Conservation (phyloP, 2,329 filamentous ascomycete species). For the Alternaria hordeiaustralica region DNA sequence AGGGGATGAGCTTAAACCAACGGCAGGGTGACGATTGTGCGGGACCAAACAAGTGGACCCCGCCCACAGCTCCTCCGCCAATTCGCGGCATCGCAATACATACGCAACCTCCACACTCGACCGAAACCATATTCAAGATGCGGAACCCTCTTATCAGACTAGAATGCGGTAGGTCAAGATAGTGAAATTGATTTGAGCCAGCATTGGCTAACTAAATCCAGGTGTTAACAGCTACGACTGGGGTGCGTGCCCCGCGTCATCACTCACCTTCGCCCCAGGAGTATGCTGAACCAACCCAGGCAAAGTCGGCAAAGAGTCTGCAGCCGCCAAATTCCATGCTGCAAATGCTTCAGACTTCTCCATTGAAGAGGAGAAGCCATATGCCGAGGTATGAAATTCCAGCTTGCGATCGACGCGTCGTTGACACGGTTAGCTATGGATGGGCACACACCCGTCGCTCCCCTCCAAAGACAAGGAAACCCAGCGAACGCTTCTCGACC, state of each 20-base stretch:
- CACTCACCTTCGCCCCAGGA: slow-evolving; percentile 18
- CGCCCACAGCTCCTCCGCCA: slow-evolving; percentile 10
- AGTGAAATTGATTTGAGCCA: slow-evolving; percentile 10
- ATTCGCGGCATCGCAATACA: slow-evolving; percentile 13
- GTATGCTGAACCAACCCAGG: slow-evolving; percentile 56
- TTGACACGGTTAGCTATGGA: slow-evolving; percentile 78
- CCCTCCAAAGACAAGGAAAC: slow-evolving; percentile 89
- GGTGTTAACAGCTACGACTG: slow-evolving; percentile 99
- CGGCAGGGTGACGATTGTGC: slow-evolving; percentile 25
- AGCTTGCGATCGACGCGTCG: not conserved
- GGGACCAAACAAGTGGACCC: slow-evolving; percentile 21
- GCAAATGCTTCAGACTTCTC: slow-evolving; percentile 80
- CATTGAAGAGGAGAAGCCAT: slow-evolving; percentile 86
- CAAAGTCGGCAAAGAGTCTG: slow-evolving; percentile 85
- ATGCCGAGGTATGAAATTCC: slow-evolving; percentile 74
- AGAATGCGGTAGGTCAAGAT: slow-evolving; percentile 66
- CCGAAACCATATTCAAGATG: slow-evolving; percentile 31
- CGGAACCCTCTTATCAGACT: slow-evolving; percentile 80
- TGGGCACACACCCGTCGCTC: slow-evolving; percentile 97
- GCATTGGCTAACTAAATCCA: slow-evolving; percentile 46
- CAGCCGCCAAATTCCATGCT: slow-evolving; percentile 86
- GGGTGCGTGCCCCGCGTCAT: slow-evolving; percentile 62
- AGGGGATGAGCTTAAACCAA: slow-evolving; percentile 33
- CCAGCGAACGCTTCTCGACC: slow-evolving; percentile 82
- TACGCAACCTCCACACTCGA: slow-evolving; percentile 8